A percentile compares a stretch with the other conserved stretches of the same genome.
These are phyloP conservation scores for Nakazawaea ishiwadae DNA, from an alignment of 805 yeast genomes.

Conservation along the genomic window DNA sequence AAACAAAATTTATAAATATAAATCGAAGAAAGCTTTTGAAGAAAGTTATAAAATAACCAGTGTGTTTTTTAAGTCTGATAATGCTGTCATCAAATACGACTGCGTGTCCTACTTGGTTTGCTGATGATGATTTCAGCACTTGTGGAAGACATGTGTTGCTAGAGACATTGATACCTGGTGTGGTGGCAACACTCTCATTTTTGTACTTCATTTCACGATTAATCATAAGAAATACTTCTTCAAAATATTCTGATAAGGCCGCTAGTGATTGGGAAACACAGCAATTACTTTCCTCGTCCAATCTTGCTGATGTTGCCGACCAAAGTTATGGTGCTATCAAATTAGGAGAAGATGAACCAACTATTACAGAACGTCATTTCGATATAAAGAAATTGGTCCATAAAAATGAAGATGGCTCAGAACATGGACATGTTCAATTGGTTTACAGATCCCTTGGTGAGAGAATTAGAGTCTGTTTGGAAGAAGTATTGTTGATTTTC, in stretches of 20 bases:
- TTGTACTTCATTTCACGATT: conserved; percentile 7
- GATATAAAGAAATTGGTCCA: conserved; percentile 54
- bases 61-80: too few relatives aligned
- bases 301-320: conserved; percentile 3
- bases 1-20: too few relatives aligned
- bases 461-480: conserved; percentile 45
- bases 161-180: conserved; percentile 22
- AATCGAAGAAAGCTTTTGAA: too few relatives aligned
- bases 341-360: conserved; percentile 2
- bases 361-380: conserved; percentile 56
- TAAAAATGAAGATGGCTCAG: conserved; percentile 53
- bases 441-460: conserved; percentile 49
- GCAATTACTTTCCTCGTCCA: conserved; percentile 9
- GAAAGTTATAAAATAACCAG: too few relatives aligned
- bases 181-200: conserved; percentile 9
- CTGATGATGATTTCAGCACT: conserved; percentile 42
- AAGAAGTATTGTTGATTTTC: conserved; percentile 33
- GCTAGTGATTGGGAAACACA: conserved; percentile 10
- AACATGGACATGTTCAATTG: conserved; percentile 48
- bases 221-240: conserved; percentile 7
- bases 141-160: conserved; percentile 37
- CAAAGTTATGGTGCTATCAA: conserved; percentile 15
- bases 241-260: neutral
- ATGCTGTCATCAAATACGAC: neutral
- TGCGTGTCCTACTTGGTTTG: neutral